Conservation (phyloP, 2,329 filamentous ascomycete species). For the Aspergillus fijiensis region DNA sequence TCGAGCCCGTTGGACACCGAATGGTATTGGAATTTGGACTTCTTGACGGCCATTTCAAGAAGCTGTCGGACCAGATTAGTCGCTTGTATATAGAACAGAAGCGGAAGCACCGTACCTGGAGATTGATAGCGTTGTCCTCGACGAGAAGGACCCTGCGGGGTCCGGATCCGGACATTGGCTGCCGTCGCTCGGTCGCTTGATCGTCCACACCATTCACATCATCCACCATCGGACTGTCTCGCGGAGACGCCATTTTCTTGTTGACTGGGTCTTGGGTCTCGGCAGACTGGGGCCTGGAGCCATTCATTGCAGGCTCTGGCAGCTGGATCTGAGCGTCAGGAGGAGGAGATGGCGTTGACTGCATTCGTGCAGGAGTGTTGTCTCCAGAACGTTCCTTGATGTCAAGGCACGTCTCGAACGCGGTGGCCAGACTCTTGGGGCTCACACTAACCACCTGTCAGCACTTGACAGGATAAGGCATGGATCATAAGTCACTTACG, state of each 20-base stretch:
- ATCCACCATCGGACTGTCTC: not conserved
- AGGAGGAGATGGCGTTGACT: not conserved
- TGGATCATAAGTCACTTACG: not conserved
- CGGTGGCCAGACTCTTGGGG: constrained; percentile 20
- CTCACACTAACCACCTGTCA: constrained; percentile 16
- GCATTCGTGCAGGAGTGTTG: not conserved
- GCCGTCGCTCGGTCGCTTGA: not conserved
- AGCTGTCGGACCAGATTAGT: not conserved
- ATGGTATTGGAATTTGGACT: not conserved
- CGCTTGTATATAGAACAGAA: not conserved
- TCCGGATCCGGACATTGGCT: not conserved
- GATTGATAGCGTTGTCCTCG: not conserved
- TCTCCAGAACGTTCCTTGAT: not conserved
- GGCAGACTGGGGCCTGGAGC: not conserved
- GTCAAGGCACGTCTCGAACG: constrained; percentile 17
- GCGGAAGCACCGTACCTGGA: constrained; percentile 20
- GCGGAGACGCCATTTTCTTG: not conserved
- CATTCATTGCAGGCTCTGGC: not conserved
- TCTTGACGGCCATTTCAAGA: not conserved
- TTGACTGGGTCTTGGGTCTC: not conserved
- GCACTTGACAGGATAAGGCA: too few species aligned
- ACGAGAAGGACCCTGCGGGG: constrained; percentile 10
- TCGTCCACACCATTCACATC: not conserved
- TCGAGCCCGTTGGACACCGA: not conserved
- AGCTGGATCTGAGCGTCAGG: not conserved